Base-by-base conservation (phyloP, 345 rosid species). In the Citrus medica region DNA sequence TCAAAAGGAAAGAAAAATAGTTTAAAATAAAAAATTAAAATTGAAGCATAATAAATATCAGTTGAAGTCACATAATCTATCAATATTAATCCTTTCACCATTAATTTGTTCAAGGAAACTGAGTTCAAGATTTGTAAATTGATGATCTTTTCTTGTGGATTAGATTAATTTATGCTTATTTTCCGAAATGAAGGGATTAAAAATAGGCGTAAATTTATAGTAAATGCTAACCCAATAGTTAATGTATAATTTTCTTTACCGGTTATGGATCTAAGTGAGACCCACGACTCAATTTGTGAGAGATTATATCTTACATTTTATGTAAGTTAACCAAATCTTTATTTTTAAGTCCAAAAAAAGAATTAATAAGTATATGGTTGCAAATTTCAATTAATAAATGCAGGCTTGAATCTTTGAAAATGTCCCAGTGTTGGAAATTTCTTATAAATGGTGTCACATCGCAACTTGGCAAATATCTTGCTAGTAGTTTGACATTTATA, bases 191-290 rank as follows among this genome's bases (percentile, higher is more conserved):
- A 53, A 17, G 8, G 12, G 58, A 53, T 16, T 53, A 53, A 1
- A 46, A 53, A 53, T 53, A 17, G 22, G n/a, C 22, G 7, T 19
- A 53, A 53, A 17, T 53, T 0, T 0, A 53, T 53, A 17, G 7
- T 1, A 17, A 53, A 53, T 5, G 7, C 22, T 17, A 53, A 17
- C 58, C 2, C 8, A 53, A 4, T 5, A 2, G 17, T 53, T 33
- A 33, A 33, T 0, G 0, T 33, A 33, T 0, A 33, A 33, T 33
- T 0, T 0, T 33, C 0, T 5, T 1, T 33, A 33, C 1, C 0
- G 0, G 1, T 33, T 33, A 1, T 33, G 1, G 1, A 3, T 0
- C 5, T 0, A 33, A 33, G 1, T 33, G 6, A 33, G 6, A 33
- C 35, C 6, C 0, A 33, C 35, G 0, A 0, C 0, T 33, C 0